Conservation (phyloP, 163 green algal species). For the Trebouxiophyceae sp. region DNA sequence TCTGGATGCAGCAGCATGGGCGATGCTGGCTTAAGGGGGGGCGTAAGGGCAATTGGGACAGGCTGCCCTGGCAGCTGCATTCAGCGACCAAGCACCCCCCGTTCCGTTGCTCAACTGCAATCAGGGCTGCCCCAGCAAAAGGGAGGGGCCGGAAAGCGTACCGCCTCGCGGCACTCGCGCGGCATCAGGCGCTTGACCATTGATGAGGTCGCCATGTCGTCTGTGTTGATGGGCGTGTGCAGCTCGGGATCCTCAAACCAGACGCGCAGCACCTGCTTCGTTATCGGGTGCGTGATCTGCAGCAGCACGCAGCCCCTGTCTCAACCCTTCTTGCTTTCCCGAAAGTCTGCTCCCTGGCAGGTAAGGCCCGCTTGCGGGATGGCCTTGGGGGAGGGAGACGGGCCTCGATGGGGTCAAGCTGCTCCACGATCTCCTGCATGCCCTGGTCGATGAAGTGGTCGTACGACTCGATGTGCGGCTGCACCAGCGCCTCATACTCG, state of each 20-base stretch:
- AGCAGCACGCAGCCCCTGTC: too few species aligned
- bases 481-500: slow-evolving; percentile 42
- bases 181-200: slow-evolving; percentile 40
- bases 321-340: too few species aligned
- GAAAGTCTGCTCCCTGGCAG: too few species aligned
- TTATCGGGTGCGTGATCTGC: slow-evolving; percentile 59
- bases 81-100: too few species aligned
- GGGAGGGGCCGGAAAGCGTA: too few species aligned
- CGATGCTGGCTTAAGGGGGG: too few species aligned
- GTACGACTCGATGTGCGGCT: slow-evolving; percentile 87
- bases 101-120: too few species aligned
- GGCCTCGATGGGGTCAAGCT: slow-evolving; percentile 66
- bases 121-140: too few species aligned
- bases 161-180: slow-evolving; percentile 73
- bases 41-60: too few species aligned
- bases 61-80: too few species aligned
- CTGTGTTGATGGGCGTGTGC: slow-evolving; percentile 43
- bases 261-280: slow-evolving; percentile 37
- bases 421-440: slow-evolving; percentile 54
- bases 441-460: slow-evolving; percentile 86
- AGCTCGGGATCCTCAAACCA: slow-evolving; percentile 67
- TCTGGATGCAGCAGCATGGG: too few species aligned
- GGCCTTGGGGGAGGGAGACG: not conserved
- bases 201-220: slow-evolving; percentile 20
- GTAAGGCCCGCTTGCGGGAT: slow-evolving; percentile 1